These are phyloP conservation scores for Sisymbrium irio DNA, from an alignment of 345 rosid genomes.

Conservation along the genomic window DNA sequence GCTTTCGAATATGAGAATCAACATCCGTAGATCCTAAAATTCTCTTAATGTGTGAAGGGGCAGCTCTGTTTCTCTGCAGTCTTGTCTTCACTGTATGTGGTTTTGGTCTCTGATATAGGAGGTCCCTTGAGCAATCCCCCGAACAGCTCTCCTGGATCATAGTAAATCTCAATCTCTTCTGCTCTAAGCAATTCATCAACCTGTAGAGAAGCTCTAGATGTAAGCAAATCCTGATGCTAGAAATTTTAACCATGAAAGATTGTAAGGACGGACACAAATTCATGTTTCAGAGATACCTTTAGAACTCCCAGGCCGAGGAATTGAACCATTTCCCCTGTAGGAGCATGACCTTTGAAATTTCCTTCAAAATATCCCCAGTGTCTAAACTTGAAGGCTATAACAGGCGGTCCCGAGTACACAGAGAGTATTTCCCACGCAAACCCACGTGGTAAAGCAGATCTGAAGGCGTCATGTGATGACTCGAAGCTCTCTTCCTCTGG, in stretches of 20 bases:
- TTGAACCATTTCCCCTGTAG: conserved; percentile 61
- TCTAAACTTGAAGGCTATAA: conserved; percentile 73
- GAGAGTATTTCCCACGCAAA: conserved; percentile 73
- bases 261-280: background rate
- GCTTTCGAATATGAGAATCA: conserved; percentile 10
- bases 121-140: conserved; percentile 53
- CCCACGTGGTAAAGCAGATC: conserved; percentile 72
- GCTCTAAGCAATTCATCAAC: conserved; percentile 66
- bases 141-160: conserved; percentile 67
- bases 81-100: conserved; percentile 7
- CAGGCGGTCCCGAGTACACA: conserved; percentile 78
- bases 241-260: background rate
- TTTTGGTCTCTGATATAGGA: conserved; percentile 27
- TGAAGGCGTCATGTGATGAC: conserved; percentile 67
- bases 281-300: conserved; percentile 43
- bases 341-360: conserved; percentile 65
- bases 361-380: conserved; percentile 92
- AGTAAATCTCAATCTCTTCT: conserved; percentile 67
- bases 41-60: conserved; percentile 34
- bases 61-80: conserved; percentile 34
- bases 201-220: conserved; percentile 33
- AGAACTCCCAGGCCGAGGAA: conserved; percentile 64
- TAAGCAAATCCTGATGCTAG: conserved; percentile 21
- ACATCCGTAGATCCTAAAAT: background rate
- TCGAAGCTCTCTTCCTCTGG: conserved; percentile 72